Base-by-base conservation (phyloP, 768 basidiomycete species). In the Royoungia palumana region DNA sequence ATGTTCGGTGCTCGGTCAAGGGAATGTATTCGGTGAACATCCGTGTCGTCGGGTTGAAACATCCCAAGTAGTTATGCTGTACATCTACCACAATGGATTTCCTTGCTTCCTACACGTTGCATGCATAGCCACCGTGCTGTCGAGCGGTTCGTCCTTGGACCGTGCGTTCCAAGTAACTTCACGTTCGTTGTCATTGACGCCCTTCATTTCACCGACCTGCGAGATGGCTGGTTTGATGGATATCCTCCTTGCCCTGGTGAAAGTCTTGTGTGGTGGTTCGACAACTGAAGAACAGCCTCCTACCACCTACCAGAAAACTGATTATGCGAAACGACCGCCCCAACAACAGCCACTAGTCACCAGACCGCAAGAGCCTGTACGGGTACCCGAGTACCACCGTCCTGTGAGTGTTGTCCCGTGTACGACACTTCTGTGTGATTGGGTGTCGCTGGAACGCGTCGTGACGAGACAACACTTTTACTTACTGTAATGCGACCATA, bases 221-320 rank as follows among this genome's bases (percentile, higher is more conserved):
- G 32, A n/a, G 38, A 66, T 61, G 63, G 54, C 43, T 39, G 50
- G 62, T 3, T 51, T 68, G 1, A 48, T 62, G 55, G 62, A 69
- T 30, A 36, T 68, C 34, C 42, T 68, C 14, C 62, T 54, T 27
- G 47, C 58, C 28, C 37, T 68, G 17, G 62, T 47, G 9, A 58
- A 41, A 4, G 35, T 44, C 16, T 27, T 67, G 35, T 69, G 67
- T 24, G 59, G 65, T 54, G 39, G 55, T 32, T 49, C 63, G 13
- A 41, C 50, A 16, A 47, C 49, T 5, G 39, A 34, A 42, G 59
- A 62, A 22, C 44, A 43, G 13, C 55, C 45, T 12, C 45, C 53
- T 21, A 13, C 19, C 3, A 38, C 48, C 16, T 28, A 54, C 24
- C 41, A 53, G 45, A 39, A 36, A 34, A 12, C 49, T 5, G 39